These are phyloP conservation scores for Neurospora africana DNA, from an alignment of 495 filamentous ascomycete species.

Conservation along the genomic window DNA sequence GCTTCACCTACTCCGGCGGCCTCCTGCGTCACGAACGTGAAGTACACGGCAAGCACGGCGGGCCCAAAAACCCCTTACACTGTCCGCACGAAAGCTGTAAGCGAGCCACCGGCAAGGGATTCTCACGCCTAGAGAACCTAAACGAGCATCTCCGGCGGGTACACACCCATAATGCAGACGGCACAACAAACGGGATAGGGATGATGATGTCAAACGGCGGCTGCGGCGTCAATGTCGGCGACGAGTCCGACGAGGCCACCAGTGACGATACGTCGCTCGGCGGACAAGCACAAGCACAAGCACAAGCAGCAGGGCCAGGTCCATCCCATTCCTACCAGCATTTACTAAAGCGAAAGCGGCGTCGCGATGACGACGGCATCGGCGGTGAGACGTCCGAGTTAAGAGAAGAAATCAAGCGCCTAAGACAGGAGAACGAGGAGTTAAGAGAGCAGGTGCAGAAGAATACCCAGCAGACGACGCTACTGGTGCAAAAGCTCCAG, in stretches of 20 bases:
- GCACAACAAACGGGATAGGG: slow-evolving; percentile 3
- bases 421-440: slow-evolving; percentile 29
- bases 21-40: slow-evolving; percentile 82
- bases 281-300: slow-evolving; percentile 27
- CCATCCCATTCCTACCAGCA: background rate
- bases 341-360: background rate
- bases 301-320: background rate
- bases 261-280: slow-evolving; percentile 14
- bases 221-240: slow-evolving; percentile 1
- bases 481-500: slow-evolving; percentile 20
- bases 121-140: slow-evolving; percentile 78
- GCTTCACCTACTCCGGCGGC: slow-evolving; percentile 89
- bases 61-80: slow-evolving; percentile 64
- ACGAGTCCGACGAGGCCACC: slow-evolving; percentile 23
- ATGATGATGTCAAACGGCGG: background rate
- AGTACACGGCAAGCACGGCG: slow-evolving; percentile 78
- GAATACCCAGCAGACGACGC: slow-evolving; percentile 18
- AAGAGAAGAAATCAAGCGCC: slow-evolving; percentile 29
- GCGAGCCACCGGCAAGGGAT: slow-evolving; percentile 64
- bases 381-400: slow-evolving; percentile 13
- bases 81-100: slow-evolving; percentile 77
- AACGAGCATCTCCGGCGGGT: slow-evolving; percentile 79
- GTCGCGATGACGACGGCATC: slow-evolving; percentile 4
- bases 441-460: slow-evolving; percentile 22
- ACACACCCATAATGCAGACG: slow-evolving; percentile 39